Percentiles rank a stretch among this genome's conserved stretches.
phyloP scores from a whole-genome alignment of 257 asterid species.

The Solanum gandarillasii region DNA sequence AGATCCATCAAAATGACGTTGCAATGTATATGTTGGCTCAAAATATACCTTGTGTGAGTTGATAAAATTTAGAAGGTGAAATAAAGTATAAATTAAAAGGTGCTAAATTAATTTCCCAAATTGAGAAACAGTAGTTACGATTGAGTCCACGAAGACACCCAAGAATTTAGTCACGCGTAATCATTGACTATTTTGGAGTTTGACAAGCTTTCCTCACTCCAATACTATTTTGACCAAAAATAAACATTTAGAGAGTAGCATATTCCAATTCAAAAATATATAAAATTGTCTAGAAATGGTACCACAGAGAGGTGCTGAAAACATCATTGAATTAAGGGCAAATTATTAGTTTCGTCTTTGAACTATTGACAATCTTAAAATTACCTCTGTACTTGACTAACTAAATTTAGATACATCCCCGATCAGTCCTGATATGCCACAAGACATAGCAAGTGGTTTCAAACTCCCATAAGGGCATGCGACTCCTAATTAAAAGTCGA shows the following conservation, averaged over 20 bases:
- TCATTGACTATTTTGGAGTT: neutral
- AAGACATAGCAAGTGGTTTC: neutral
- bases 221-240: neutral
- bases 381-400: rapidly evolving
- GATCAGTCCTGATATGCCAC: neutral
- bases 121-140: neutral
- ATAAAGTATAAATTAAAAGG: neutral
- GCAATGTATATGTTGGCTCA: neutral
- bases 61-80: neutral
- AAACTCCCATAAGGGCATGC: neutral
- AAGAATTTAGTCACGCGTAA: neutral
- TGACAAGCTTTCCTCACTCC: neutral
- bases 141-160: neutral
- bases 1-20: neutral
- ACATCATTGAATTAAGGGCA: rapidly evolving
- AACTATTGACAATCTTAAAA: too few relatives aligned
- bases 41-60: neutral
- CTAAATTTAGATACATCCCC: neutral
- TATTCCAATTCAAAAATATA: neutral
- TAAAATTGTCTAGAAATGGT: neutral
- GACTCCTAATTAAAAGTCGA: neutral
- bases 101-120: neutral
- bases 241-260: neutral
- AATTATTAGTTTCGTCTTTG: rapidly evolving
- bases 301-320: too few relatives aligned